Evolutionary conservation across 2,329 filamentous ascomycete genomes (phyloP), one percentile per base, ranked within the genome.

Genomic region (Penicillium sp.): DNA sequence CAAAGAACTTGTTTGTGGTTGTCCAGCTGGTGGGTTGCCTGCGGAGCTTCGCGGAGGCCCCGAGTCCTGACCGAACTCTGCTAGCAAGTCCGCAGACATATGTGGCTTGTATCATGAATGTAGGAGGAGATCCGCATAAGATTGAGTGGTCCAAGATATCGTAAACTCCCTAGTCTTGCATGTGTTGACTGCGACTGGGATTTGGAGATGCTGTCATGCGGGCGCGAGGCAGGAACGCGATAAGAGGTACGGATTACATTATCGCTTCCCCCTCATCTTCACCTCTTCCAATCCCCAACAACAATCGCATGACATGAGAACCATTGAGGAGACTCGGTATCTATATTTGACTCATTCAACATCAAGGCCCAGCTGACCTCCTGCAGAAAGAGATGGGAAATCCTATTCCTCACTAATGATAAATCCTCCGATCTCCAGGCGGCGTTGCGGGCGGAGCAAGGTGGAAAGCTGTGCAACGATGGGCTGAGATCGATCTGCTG

Each of bases 401-500:
- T 82, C 65, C 86, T 88, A 37, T 82, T 86, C 68, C 64, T 79
- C 66, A 63, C 69, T 64, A 68, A 85, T 68, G 81, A 82, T 64
- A 78, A 80, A 54, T 84, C 81, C 66, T 77, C 89, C 57, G 82
- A 87, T 58, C 78, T 92, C 54, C 86, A 84, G 74, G 80, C 80
- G 62, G 85, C 86, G n/a, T 82, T 90, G 52, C 85, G 82, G 71
- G 77, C 82, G 61, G 82, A 86, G 66, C 83, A 75, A 56, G 71
- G 83, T 19, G 73, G 82, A 16, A 89, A 83, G 67, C 86, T 88
- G 49, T 91, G 89, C 71, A 77, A 87, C 52, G 80, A 86, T 47
- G 91, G 91, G 14, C 85, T 92, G 62, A 87, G 93, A 55, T 97
- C 93, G 3, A 83, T 96, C 37, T 96, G 90, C 75, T 98, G 93